Conservation (phyloP, 2,329 filamentous ascomycete genomes). For the Chrysoporthe cubensis region DNA sequence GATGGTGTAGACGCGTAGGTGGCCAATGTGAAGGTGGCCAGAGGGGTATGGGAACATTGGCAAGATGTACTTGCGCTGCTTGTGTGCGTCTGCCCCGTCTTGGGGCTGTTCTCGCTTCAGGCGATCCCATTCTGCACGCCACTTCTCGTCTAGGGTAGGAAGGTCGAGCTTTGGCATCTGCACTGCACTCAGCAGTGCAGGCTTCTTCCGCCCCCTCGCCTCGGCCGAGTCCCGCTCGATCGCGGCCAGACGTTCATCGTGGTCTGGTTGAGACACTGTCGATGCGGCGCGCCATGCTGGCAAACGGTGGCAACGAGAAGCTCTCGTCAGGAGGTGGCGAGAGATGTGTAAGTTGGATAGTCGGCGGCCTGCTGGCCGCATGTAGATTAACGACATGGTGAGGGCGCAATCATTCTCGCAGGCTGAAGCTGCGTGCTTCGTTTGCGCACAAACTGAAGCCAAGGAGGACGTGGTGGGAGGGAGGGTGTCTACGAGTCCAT, state of each 20-base stretch:
- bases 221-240: neutral
- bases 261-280: slow-evolving; percentile 18
- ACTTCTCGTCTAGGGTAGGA: slow-evolving; percentile 53
- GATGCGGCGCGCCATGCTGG: slow-evolving; percentile 25
- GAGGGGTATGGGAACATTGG: slow-evolving; percentile 96
- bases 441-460: neutral
- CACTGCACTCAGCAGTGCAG: neutral
- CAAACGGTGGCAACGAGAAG: slow-evolving; percentile 6
- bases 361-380: slow-evolving; percentile 36
- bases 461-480: neutral
- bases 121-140: slow-evolving; percentile 52
- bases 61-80: slow-evolving; percentile 67
- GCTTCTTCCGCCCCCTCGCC: neutral
- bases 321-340: slow-evolving; percentile 21
- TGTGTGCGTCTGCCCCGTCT: slow-evolving; percentile 26
- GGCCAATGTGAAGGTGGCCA: slow-evolving; percentile 82
- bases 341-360: slow-evolving; percentile 30
- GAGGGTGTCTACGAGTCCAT: slow-evolving; percentile 17
- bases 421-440: slow-evolving; percentile 20
- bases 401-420: slow-evolving; percentile 32
- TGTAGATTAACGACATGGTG: slow-evolving; percentile 36
- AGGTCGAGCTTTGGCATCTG: slow-evolving; percentile 46
- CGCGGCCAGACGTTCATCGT: neutral
- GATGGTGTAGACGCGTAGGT: slow-evolving; percentile 87
- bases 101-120: slow-evolving; percentile 27